phyloP scores from a whole-genome alignment of 768 basidiomycete genomes.

The Trametes maxima region DNA sequence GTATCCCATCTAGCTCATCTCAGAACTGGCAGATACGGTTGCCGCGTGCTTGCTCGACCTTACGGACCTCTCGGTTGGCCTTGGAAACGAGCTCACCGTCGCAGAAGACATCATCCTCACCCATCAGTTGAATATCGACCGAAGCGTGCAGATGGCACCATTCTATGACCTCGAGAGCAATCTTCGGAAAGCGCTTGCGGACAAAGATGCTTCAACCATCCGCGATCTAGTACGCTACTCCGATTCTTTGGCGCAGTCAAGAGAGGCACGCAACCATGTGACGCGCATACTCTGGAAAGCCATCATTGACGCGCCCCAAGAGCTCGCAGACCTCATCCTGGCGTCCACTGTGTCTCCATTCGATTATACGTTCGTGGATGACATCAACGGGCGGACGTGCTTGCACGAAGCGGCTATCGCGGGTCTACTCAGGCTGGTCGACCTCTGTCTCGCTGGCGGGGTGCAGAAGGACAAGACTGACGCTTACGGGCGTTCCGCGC shows the following conservation, averaged over 20 bases:
- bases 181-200: constrained; percentile 73
- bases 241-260: constrained; percentile 62
- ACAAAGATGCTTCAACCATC: constrained; percentile 60
- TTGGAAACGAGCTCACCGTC: constrained; percentile 79
- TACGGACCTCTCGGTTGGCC: constrained; percentile 71
- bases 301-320: constrained; percentile 74
- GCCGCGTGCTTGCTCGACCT: constrained; percentile 81
- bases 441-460: constrained; percentile 75
- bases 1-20: constrained; percentile 67
- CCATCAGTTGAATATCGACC: constrained; percentile 69
- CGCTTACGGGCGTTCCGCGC: constrained; percentile 87
- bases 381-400: constrained; percentile 94
- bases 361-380: constrained; percentile 91
- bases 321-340: constrained; percentile 76
- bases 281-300: constrained; percentile 96
- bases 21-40: constrained; percentile 91
- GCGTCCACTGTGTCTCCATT: constrained; percentile 67
- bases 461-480: constrained; percentile 77
- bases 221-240: constrained; percentile 72
- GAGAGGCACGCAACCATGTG: constrained; percentile 65
- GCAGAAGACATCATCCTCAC: constrained; percentile 69
- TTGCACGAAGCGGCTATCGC: constrained; percentile 92
- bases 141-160: constrained; percentile 62
- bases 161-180: constrained; percentile 89
- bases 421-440: constrained; percentile 75